Evolutionary conservation across 768 basidiomycete species (phyloP).

Genomic region (Podaxis sp.): DNA sequence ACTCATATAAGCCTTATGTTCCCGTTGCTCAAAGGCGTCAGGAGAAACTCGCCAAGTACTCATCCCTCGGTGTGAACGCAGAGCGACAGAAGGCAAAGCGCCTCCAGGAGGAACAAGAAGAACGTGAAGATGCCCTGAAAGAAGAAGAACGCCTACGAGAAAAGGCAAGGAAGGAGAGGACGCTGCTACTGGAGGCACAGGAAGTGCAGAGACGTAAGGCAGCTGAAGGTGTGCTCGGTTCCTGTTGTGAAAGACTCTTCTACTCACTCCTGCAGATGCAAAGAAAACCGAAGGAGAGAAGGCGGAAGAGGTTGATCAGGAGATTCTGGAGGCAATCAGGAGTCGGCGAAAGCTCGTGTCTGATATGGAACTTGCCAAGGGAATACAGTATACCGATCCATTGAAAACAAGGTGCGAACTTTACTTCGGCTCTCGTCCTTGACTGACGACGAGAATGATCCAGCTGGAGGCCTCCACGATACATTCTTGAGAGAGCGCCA

Average conservation of each 20-base stretch:
- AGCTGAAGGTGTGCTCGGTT: conserved; percentile 57
- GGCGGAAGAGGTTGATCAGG: conserved; percentile 84
- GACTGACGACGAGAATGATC: conserved; percentile 8
- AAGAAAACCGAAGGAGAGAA: conserved; percentile 87
- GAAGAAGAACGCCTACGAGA: conserved; percentile 79
- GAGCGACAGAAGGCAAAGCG: conserved; percentile 49
- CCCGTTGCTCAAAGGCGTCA: conserved; percentile 84
- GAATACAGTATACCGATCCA: conserved; percentile 87
- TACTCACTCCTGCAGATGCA: conserved; percentile 50
- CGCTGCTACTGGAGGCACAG: conserved; percentile 89
- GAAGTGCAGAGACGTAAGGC: conserved; percentile 88
- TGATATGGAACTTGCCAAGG: conserved; percentile 90
- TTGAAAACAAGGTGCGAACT: conserved; percentile 69
- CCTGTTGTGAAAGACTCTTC: not conserved
- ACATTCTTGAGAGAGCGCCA: conserved; percentile 67
- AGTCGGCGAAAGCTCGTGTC: conserved; percentile 89
- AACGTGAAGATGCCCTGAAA: conserved; percentile 69
- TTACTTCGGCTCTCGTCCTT: not conserved
- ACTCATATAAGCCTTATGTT: conserved; percentile 80
- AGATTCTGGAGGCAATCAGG: conserved; percentile 89
- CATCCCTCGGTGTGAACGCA: conserved; percentile 54
- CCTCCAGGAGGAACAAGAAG: conserved; percentile 62
- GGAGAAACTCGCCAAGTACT: conserved; percentile 74
- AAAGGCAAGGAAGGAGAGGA: conserved; percentile 78
- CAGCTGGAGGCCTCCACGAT: conserved; percentile 89